Evolutionary conservation across 352 stramenopile genomes (phyloP), one percentile per base, ranked within the genome.

Genomic region (Phytopythium sindhum): DNA sequence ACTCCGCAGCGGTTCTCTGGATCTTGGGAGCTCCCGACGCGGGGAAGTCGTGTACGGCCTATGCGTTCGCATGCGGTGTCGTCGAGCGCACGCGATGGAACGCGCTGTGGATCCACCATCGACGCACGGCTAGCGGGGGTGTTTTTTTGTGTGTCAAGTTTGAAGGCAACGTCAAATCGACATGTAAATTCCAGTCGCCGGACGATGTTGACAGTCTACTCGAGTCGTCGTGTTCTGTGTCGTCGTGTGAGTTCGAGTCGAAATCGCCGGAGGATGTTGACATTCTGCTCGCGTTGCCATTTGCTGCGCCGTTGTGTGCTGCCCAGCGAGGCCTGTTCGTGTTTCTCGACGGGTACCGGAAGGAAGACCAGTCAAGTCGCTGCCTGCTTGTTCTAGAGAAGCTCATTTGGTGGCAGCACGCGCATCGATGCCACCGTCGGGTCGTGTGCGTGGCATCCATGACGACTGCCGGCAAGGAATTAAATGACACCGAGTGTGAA

Each of bases 111-210:
- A 53, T 53, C 23, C 45, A 53, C 17, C 44, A 51, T 28, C 44
- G 44, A 51, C 45, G n/a, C 45, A 31, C 12, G 24, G 5, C 31
- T 15, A 14, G 45, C 9, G n/a, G 45, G 45, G 10, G 6, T 7
- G n/a, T 10, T 21, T 53, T 53, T 26, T 7, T 33, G 45, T 31
- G 45, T 53, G 45, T 53, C 45, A 53, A 53, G 45, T 53, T 53
- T 33, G 45, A 31, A 12, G 45, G 45, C 5, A 10, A 5, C 23
- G 23, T 31, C 15, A 53, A 53, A 23, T 53, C n/a, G 45, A 53
- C 45, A 6, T 53, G 45, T 14, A 14, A 53, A 14, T 29, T 31
- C 45, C 2, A 31, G 3, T 53, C 24, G 23, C 45, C 23, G 11
- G 23, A 33, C 11, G 45, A 53, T 9, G n/a, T 53, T 31, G 45